phyloP scores from a whole-genome alignment of 345 rosid species.

The Euphorbia pulcherrima region DNA sequence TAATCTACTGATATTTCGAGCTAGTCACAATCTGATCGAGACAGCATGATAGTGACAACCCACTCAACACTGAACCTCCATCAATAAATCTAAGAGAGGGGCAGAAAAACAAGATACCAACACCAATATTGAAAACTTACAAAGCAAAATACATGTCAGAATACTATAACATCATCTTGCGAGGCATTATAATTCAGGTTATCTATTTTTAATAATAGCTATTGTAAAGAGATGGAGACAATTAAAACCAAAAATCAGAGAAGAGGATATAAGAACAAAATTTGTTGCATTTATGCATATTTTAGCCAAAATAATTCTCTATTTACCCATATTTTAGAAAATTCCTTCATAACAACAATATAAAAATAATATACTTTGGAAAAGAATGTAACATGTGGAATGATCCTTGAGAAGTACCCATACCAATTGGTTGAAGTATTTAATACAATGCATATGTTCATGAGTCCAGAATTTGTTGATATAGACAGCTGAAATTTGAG shows the following conservation, averaged over 20 bases:
- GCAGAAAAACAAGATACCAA: neutral
- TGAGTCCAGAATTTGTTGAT: neutral
- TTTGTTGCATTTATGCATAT: neutral
- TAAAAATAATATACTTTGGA: neutral
- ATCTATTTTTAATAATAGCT: neutral
- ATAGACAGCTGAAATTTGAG: conserved; percentile 1
- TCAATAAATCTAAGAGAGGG: neutral
- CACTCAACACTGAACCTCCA: neutral
- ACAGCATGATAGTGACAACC: too few relatives aligned
- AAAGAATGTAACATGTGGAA: neutral
- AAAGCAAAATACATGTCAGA: neutral
- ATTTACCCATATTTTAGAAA: neutral
- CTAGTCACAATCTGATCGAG: too few relatives aligned
- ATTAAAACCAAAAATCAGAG: neutral
- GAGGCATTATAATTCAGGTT: neutral
- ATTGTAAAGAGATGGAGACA: neutral
- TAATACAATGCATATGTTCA: neutral
- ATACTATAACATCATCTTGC: neutral
- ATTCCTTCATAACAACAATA: neutral
- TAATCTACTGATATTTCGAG: too few relatives aligned
- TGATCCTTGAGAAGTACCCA: neutral
- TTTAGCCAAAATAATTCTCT: neutral
- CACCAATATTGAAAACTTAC: neutral
- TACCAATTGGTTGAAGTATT: neutral
- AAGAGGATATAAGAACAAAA: neutral